A percentile compares a stretch with the other conserved stretches of the same genome.
Conservation (phyloP, 306 rosid species). For the Prunus mira region DNA sequence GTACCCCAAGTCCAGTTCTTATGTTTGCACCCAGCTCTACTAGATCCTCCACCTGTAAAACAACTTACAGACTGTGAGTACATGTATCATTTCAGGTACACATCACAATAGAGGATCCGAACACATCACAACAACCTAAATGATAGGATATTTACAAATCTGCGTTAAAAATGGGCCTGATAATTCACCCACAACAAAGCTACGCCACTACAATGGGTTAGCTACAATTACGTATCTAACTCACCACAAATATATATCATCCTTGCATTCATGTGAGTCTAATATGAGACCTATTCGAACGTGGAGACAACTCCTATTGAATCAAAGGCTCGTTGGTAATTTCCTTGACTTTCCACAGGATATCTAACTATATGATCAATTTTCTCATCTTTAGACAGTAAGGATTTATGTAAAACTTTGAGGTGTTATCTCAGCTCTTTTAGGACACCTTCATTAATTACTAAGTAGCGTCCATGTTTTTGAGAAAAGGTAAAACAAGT, state of each 20-base stretch:
- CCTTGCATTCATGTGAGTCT: too few relatives aligned
- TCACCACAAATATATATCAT: too few relatives aligned
- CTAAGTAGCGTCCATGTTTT: not conserved
- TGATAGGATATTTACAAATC: too few relatives aligned
- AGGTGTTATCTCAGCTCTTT: not conserved
- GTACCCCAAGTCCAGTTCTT: constrained; percentile 61
- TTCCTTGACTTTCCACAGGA: not conserved
- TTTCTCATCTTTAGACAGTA: not conserved
- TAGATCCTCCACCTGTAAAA: constrained; percentile 63
- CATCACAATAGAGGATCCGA: not conserved
- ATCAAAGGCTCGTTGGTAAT: too few relatives aligned
- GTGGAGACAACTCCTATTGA: too few relatives aligned
- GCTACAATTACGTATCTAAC: too few relatives aligned
- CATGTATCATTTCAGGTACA: not conserved
- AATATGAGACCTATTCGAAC: too few relatives aligned
- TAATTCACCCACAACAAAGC: too few relatives aligned
- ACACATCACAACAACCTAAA: not conserved
- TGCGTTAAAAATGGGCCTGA: too few relatives aligned
- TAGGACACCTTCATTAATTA: not conserved
- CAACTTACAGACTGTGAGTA: not conserved
- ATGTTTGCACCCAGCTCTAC: constrained; percentile 63
- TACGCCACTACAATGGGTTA: too few relatives aligned
- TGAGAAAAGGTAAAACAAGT: not conserved
- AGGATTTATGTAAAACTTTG: not conserved
- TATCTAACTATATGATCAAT: too few relatives aligned